A percentile compares a stretch with the other conserved stretches of the same genome.
phyloP scores from a whole-genome alignment of 2,329 filamentous ascomycete genomes.

The Chrysoporthe puriensis region DNA sequence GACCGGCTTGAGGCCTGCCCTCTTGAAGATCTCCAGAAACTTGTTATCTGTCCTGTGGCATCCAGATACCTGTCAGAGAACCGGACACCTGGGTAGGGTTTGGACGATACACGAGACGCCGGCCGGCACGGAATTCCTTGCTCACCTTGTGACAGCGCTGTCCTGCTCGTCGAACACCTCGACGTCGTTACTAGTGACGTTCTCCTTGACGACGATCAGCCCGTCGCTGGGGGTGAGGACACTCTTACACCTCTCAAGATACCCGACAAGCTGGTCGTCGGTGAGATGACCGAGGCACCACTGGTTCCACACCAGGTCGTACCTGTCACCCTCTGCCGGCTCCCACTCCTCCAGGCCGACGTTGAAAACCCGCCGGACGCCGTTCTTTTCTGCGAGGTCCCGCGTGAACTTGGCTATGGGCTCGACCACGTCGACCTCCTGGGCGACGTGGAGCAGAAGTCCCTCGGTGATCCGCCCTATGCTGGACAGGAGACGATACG shows the following conservation, averaged over 20 bases:
- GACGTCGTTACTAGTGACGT: conserved; percentile 58
- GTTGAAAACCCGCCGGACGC: conserved; percentile 68
- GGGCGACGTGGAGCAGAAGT: conserved; percentile 71
- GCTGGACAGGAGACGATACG: conserved; percentile 45
- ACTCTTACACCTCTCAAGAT: conserved; percentile 63
- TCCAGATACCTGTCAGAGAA: conserved; percentile 16
- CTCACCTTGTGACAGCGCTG: conserved; percentile 72
- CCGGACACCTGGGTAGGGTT: background rate
- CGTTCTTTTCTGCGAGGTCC: conserved; percentile 58
- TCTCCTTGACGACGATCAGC: conserved; percentile 80
- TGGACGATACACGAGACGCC: background rate
- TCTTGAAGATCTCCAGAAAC: conserved; percentile 69
- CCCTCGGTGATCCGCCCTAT: conserved; percentile 84
- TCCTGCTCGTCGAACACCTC: conserved; percentile 79
- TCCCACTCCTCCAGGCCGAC: conserved; percentile 75
- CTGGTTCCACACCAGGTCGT: conserved; percentile 87
- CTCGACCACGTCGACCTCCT: conserved; percentile 80
- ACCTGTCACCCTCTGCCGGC: conserved; percentile 51
- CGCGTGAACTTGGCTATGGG: conserved; percentile 81
- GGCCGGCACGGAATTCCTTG: conserved; percentile 12
- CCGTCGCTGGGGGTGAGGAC: conserved; percentile 45
- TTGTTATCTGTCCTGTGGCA: conserved; percentile 67
- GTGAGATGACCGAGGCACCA: conserved; percentile 88
- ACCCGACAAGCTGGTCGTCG: conserved; percentile 71
- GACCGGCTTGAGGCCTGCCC: conserved; percentile 70